Evolutionary conservation across 495 filamentous ascomycete genomes (phyloP).

Genomic region (Lichina pygmaea): DNA sequence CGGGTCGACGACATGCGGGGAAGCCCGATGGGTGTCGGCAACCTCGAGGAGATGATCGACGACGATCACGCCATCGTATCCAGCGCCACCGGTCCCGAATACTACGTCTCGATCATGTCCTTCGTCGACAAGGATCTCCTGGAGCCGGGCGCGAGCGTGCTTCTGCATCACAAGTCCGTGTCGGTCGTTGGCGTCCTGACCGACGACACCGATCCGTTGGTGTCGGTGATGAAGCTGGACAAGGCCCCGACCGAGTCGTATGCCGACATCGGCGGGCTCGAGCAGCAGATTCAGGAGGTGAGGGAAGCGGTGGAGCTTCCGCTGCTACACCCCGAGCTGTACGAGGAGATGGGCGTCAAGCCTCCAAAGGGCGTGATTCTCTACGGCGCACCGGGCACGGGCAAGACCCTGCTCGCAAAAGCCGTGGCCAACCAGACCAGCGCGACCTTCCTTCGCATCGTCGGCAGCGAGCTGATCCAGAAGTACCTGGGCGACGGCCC

Average conservation of each 20-base stretch:
- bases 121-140: slow-evolving; percentile 98
- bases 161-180: slow-evolving; percentile 92
- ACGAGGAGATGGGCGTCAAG: slow-evolving; percentile 99
- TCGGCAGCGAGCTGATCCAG: slow-evolving; percentile 93
- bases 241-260: slow-evolving; percentile 97
- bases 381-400: slow-evolving; percentile 90
- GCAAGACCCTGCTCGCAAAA: slow-evolving; percentile 92
- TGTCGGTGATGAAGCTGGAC: slow-evolving; percentile 98
- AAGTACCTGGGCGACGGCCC: slow-evolving; percentile 97
- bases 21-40: slow-evolving; percentile 95
- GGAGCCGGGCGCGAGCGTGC: slow-evolving; percentile 83
- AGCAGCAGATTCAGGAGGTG: slow-evolving; percentile 91
- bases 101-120: slow-evolving; percentile 99
- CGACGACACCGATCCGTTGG: slow-evolving; percentile 83
- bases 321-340: slow-evolving; percentile 85
- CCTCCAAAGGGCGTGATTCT: slow-evolving; percentile 98
- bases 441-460: slow-evolving; percentile 92
- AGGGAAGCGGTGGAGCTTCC: slow-evolving; percentile 91
- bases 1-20: slow-evolving; percentile 97
- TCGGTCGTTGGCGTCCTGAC: slow-evolving; percentile 95
- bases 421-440: slow-evolving; percentile 97
- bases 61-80: slow-evolving; percentile 98
- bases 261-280: slow-evolving; percentile 90
- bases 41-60: slow-evolving; percentile 96
- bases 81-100: slow-evolving; percentile 89